phyloP scores from a whole-genome alignment of 2,329 filamentous ascomycete species.

The Lachnellula willkommii region DNA sequence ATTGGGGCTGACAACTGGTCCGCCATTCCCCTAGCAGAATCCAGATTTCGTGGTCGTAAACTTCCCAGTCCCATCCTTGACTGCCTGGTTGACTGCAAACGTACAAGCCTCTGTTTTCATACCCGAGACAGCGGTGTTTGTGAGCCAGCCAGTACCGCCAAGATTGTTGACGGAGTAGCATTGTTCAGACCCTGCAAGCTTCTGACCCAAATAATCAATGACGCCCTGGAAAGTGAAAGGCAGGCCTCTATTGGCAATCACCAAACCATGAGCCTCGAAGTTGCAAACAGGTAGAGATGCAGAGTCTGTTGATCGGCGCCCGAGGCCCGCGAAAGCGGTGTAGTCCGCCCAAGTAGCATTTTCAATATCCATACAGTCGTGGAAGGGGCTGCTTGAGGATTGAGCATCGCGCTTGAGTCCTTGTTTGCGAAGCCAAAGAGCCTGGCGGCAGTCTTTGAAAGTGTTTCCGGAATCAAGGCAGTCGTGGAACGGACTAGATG shows the following conservation, averaged over 20 bases:
- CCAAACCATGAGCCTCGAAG: neutral
- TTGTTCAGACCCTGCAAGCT: neutral
- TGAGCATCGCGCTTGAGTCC: neutral
- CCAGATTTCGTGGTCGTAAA: neutral
- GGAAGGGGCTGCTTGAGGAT: neutral
- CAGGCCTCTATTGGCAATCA: neutral
- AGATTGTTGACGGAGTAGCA: slow-evolving; percentile 1
- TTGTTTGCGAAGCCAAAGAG: neutral
- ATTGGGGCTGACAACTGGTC: neutral
- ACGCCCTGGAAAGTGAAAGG: neutral
- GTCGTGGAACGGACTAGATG: neutral
- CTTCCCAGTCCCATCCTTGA: neutral
- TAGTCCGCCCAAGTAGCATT: neutral
- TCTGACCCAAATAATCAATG: neutral
- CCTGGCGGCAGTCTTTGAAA: neutral
- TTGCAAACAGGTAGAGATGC: neutral
- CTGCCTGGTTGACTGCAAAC: neutral
- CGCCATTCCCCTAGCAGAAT: neutral
- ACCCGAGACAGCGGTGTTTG: neutral
- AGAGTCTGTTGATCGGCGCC: too few species aligned
- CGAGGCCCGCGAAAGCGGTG: too few species aligned
- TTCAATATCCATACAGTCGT: neutral
- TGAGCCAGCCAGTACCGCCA: neutral
- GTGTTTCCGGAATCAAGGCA: neutral
- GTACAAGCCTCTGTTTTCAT: neutral